These are phyloP conservation scores for Hibiscus trionum DNA, from an alignment of 345 rosid species.

Conservation along the genomic window DNA sequence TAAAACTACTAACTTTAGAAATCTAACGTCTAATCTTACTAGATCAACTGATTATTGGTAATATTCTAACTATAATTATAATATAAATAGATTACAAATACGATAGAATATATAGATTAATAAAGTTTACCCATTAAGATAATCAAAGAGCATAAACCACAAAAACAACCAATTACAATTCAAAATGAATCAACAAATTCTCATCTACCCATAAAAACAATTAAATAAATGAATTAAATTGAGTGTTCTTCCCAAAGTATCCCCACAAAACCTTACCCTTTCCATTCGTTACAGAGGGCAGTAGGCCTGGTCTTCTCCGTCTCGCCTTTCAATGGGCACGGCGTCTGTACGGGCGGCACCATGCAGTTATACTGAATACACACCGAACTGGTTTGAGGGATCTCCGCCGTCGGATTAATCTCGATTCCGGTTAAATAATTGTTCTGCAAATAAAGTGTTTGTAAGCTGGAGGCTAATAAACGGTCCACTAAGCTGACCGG, in stretches of 20 bases:
- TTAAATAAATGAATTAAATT: neutral
- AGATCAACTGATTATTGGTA: too few relatives aligned
- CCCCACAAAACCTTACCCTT: constrained; percentile 23
- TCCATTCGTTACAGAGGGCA: constrained; percentile 57
- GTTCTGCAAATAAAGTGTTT: constrained; percentile 75
- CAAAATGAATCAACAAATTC: neutral
- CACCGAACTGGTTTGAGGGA: constrained; percentile 72
- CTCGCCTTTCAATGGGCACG: constrained; percentile 87
- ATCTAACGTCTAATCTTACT: too few relatives aligned
- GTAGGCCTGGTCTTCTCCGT: constrained; percentile 76
- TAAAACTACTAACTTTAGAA: too few relatives aligned
- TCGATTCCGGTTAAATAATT: constrained; percentile 85
- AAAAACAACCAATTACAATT: neutral
- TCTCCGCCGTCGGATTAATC: constrained; percentile 80
- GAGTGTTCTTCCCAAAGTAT: constrained; percentile 6
- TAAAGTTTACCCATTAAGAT: too few relatives aligned
- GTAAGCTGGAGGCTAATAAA: constrained; percentile 53
- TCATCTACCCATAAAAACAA: neutral
- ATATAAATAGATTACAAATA: too few relatives aligned
- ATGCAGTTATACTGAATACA: constrained; percentile 91
- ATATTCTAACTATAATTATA: too few relatives aligned
- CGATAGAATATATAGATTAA: too few relatives aligned
- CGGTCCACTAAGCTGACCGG: constrained; percentile 80
- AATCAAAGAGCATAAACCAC: neutral
- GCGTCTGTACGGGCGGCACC: constrained; percentile 82